A percentile compares a stretch with the other conserved stretches of the same genome.
These are phyloP conservation scores for Incumbomyces lentus DNA, from an alignment of 2,329 filamentous ascomycete genomes.

Conservation along the genomic window DNA sequence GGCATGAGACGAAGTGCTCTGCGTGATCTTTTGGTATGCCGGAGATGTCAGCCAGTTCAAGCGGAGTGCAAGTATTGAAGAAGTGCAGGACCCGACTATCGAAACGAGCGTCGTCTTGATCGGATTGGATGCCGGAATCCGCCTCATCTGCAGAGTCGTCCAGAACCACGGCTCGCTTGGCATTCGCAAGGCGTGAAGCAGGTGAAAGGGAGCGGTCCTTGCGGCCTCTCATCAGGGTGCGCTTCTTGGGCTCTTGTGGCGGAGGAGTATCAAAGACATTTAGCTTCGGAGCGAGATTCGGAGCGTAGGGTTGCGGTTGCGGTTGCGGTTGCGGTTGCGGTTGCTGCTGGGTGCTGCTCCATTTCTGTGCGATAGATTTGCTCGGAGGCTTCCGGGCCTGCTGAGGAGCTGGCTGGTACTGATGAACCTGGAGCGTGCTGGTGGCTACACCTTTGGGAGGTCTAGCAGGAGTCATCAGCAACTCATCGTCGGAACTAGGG, in stretches of 20 bases:
- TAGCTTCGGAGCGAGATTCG: conserved; percentile 10
- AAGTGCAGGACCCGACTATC: conserved; percentile 59
- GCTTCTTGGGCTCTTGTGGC: conserved; percentile 23
- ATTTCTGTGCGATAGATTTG: conserved; percentile 50
- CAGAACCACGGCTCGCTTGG: conserved; percentile 17
- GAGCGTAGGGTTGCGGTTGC: conserved; percentile 9
- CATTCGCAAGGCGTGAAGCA: neutral
- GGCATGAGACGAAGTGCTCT: conserved; percentile 57
- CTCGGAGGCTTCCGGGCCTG: conserved; percentile 45
- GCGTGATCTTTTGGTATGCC: conserved; percentile 61
- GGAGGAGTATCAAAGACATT: conserved; percentile 20
- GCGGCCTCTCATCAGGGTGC: conserved; percentile 41
- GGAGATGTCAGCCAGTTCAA: conserved; percentile 73
- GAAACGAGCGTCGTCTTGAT: conserved; percentile 30
- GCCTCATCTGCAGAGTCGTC: conserved; percentile 37
- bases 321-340: too few species aligned
- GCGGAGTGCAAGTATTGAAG: conserved; percentile 67
- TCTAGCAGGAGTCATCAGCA: conserved; percentile 25
- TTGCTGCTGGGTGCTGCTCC: conserved; percentile 38
- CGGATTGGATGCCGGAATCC: conserved; percentile 29
- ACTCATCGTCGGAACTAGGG: conserved; percentile 33
- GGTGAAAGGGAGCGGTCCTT: conserved; percentile 26
- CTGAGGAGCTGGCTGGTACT: conserved; percentile 9
- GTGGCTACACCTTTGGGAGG: conserved; percentile 7
- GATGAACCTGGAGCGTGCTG: conserved; percentile 16